Conservation (phyloP, 306 rosid genomes). For the Cajanus cajan region DNA sequence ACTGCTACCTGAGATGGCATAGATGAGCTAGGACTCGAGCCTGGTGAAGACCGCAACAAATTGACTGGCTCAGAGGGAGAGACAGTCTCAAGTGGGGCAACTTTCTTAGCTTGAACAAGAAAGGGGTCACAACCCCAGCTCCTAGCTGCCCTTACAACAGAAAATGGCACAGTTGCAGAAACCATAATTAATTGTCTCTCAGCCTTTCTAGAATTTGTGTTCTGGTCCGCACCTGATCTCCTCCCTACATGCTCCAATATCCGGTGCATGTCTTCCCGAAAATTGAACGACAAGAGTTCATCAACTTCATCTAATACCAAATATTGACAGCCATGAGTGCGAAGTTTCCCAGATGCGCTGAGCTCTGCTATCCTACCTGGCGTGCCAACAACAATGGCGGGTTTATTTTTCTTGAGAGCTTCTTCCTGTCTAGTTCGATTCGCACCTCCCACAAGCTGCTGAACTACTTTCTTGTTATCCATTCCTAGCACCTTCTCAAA, state of each 20-base stretch:
- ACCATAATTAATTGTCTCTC: constrained; percentile 81
- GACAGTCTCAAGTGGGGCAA: constrained; percentile 57
- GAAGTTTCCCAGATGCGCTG: constrained; percentile 90
- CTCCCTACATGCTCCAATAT: constrained; percentile 89
- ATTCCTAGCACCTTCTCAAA: constrained; percentile 84
- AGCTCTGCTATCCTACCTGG: constrained; percentile 95
- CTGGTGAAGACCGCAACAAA: constrained; percentile 39
- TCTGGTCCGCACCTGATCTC: constrained; percentile 56
- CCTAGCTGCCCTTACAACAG: constrained; percentile 87
- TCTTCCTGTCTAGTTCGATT: constrained; percentile 91
- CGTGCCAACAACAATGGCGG: constrained; percentile 88
- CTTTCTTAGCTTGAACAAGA: constrained; percentile 83
- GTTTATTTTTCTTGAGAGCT: constrained; percentile 86
- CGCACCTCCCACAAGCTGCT: constrained; percentile 98
- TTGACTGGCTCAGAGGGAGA: constrained; percentile 50
- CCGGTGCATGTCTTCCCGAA: constrained; percentile 92
- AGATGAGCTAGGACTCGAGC: constrained; percentile 31
- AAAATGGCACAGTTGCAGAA: constrained; percentile 89
- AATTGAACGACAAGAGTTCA: constrained; percentile 82
- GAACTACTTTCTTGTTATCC: constrained; percentile 64
- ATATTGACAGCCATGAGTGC: constrained; percentile 76
- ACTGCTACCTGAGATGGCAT: constrained; percentile 48
- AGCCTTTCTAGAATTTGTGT: constrained; percentile 37
- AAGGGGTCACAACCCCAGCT: constrained; percentile 83
- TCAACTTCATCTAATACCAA: constrained; percentile 94